These are phyloP conservation scores for Fusarium guadeloupense DNA, from an alignment of 2,329 filamentous ascomycete species.

Conservation along the genomic window DNA sequence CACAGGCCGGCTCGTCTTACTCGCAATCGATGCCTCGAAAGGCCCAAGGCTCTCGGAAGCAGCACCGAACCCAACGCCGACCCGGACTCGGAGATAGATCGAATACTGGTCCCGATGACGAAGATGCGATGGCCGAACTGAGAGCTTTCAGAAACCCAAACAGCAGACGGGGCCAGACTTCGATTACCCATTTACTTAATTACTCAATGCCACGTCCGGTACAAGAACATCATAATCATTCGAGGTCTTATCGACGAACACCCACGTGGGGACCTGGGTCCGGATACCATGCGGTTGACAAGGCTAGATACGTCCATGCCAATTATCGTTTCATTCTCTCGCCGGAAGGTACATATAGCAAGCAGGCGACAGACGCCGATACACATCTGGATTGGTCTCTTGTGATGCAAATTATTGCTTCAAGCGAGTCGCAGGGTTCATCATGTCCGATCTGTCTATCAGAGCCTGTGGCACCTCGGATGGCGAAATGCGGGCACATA, in stretches of 20 bases:
- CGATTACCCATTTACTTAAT: constrained; percentile 96
- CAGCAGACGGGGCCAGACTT: constrained; percentile 90
- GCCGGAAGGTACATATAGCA: constrained; percentile 79
- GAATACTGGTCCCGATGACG: constrained; percentile 66
- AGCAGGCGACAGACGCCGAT: constrained; percentile 86
- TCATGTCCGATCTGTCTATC: constrained; percentile 96
- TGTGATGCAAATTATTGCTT: constrained; percentile 91
- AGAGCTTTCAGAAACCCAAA: constrained; percentile 65
- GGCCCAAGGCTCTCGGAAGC: constrained; percentile 78
- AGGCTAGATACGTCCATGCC: constrained; percentile 89
- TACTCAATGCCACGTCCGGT: constrained; percentile 82
- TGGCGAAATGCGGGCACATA: constrained; percentile 97
- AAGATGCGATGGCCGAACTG: constrained; percentile 88
- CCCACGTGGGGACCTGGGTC: constrained; percentile 87
- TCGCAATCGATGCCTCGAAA: constrained; percentile 69
- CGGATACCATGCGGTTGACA: constrained; percentile 89
- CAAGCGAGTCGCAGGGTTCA: constrained; percentile 84
- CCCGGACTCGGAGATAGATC: constrained; percentile 60
- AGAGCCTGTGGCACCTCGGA: constrained; percentile 89
- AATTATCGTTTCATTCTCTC: constrained; percentile 98
- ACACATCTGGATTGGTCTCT: constrained; percentile 89
- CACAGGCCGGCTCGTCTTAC: constrained; percentile 47
- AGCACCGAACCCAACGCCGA: constrained; percentile 83
- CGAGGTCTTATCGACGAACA: constrained; percentile 72
- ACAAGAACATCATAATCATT: constrained; percentile 62